Evolutionary conservation across 805 yeast genomes (phyloP), one percentile per base, ranked within the genome.

Genomic region (Teunomyces pallodes): DNA sequence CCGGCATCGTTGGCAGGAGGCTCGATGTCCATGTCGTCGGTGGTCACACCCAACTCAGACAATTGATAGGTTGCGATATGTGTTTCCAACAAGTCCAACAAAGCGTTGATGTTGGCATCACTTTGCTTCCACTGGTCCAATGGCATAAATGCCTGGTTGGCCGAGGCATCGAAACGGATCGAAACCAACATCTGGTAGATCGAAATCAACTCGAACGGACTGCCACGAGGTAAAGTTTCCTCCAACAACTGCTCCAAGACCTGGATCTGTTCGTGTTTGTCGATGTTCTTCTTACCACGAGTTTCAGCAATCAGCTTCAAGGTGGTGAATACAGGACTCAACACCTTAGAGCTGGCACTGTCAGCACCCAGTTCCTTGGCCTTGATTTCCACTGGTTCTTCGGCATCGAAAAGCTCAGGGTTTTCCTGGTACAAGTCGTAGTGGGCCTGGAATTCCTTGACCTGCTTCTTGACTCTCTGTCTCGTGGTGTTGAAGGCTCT

Each of bases 211-310:
- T 94, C 96, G 68, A 87, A 94, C 27, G 89, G 79, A 30, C 59
- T 61, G 36, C 61, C 63, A 33, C 56, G 57, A 9, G 56, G 43
- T 42, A 49, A 46, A 47, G 60, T 58, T 12, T 59, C 61, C 24
- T 50, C 60, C 47, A 84, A 76, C 53, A 88, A 74, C 42, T 74
- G 76, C 70, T 87, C 96, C 62, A 94, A 76, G 40, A 78, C 74
- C 47, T 73, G 71, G 54, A 90, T 81, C 69, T 92, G 96, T 67
- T 88, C 96, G 53, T 65, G 67, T 54, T 84, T 82, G 67, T 92
- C 96, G 53, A 90, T 86, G 66, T 89, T 90, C 77, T 89, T 92
- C 77, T 91, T 91, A 76, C 99, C 99, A 73, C 99, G 85, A 43
- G 90, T 78, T 69, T 94, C 98, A 51, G 87, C 74, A 48, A 94